Evolutionary conservation across 2,329 filamentous ascomycete species (phyloP).

Genomic region (Rutstroemia sp.): DNA sequence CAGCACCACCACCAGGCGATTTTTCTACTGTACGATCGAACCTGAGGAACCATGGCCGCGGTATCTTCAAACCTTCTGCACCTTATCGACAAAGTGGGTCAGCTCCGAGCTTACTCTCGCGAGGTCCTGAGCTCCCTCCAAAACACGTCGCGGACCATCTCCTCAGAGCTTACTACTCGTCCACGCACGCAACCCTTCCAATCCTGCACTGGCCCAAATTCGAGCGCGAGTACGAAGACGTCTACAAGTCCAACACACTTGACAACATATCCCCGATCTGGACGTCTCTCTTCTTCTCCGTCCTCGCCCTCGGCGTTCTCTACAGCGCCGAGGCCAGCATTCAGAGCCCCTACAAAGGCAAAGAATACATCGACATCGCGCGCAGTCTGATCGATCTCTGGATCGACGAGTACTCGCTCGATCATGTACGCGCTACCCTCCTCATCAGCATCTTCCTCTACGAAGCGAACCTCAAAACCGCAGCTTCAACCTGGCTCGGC

Average conservation of each 20-base stretch:
- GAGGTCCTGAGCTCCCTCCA: constrained; percentile 60
- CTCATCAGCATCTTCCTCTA: constrained; percentile 72
- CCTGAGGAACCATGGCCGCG: constrained; percentile 65
- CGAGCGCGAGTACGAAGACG: constrained; percentile 62
- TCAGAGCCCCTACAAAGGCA: constrained; percentile 47
- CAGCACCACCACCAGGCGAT: constrained; percentile 54
- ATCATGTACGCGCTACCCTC: constrained; percentile 65
- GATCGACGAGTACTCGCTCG: constrained; percentile 68
- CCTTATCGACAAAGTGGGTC: constrained; percentile 51
- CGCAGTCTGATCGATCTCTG: constrained; percentile 69
- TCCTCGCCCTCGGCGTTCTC: constrained; percentile 75
- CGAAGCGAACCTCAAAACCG: constrained; percentile 79
- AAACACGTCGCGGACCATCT: constrained; percentile 64
- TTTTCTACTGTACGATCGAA: constrained; percentile 65
- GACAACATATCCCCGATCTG: constrained; percentile 59
- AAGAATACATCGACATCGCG: constrained; percentile 64
- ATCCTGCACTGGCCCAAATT: constrained; percentile 87
- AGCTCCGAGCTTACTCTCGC: constrained; percentile 42
- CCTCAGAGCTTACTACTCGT: constrained; percentile 66
- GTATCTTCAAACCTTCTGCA: constrained; percentile 72
- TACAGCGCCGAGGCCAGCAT: constrained; percentile 54
- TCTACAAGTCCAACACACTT: constrained; percentile 61
- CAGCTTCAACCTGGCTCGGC: constrained; percentile 81
- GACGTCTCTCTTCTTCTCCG: constrained; percentile 72
- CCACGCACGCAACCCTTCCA: constrained; percentile 73